Evolutionary conservation across 202 grass and related monocot genomes (phyloP), one percentile per base, ranked within the genome.

Genomic region (Miscanthus sacchariflorus): DNA sequence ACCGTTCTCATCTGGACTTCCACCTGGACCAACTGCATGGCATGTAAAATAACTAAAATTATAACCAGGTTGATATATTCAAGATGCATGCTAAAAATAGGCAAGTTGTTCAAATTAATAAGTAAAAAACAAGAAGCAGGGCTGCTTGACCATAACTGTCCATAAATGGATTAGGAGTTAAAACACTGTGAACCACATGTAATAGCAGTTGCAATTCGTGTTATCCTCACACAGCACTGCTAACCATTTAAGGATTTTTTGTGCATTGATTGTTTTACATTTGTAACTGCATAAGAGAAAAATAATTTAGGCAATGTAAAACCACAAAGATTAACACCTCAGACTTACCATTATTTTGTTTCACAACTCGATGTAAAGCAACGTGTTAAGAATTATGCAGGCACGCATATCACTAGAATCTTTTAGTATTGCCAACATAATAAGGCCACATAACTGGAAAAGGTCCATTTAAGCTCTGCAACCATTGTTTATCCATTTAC

Each of bases 1-100:
- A 36, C 94, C 91, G 3, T 96, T 93, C 80, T 96, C 96, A 64
- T 98, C 94, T 65, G 94, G 94, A 81, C 96, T 95, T 66, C 96
- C 96, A 86, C 96, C 91, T 46, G 92, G 96, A 80, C 92, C 96
- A 88, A 98, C 96, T 98, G 80, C 14, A 38, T 40, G 71, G 77
- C 39, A 28, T 23, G 10, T 74, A 89, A 70, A 45, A 39, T n/a
- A 68, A 13, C 66, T 43, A 59, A 81, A 45, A 73, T n/a, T 19
- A 83, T 28, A 40, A 68, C 11, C 56, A 40, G 1, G 21, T 69
- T 40, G 24, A 66, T 36, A 25, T 15, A 85, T 76, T 83, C 11
- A 87, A 54, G 65, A 80, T 46, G 66, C 15, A 79, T 6, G 77
- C 4, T 0, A 82, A 81, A 83, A 70, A 74, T 74, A 50, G 6